A percentile compares a stretch with the other conserved stretches of the same genome.
phyloP scores from a whole-genome alignment of 148 eudicot genomes.

The Euryodendron excelsum region DNA sequence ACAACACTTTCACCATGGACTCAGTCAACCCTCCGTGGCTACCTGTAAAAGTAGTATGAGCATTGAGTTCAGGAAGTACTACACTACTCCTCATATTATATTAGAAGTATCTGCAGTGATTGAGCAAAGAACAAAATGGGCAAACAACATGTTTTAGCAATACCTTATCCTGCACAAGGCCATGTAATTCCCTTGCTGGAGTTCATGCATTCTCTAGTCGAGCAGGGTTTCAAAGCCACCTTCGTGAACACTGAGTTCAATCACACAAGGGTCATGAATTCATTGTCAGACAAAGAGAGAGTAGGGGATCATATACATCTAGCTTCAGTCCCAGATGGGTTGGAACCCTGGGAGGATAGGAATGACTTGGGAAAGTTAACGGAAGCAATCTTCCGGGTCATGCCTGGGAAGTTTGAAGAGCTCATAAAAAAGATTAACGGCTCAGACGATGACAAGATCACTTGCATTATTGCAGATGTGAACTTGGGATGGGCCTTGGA shows the following conservation, averaged over 20 bases:
- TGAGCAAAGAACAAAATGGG: background rate
- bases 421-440: too few relatives aligned
- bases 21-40: background rate
- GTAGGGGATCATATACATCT: conserved; percentile 13
- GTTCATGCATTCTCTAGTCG: conserved; percentile 7
- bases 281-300: background rate
- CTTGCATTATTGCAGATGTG: conserved; percentile 13
- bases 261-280: conserved; percentile 13
- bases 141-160: conserved; percentile 13
- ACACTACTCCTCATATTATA: background rate
- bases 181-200: conserved; percentile 26
- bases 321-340: conserved; percentile 24
- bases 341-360: conserved; percentile 19
- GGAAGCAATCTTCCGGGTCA: conserved; percentile 8
- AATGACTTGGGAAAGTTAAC: conserved; percentile 10
- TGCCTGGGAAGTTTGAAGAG: conserved; percentile 19
- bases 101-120: background rate
- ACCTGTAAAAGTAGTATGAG: background rate
- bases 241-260: conserved; percentile 18
- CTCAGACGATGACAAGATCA: conserved; percentile 3
- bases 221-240: conserved; percentile 18
- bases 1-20: background rate
- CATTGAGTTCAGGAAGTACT: background rate
- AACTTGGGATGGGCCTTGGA: conserved; percentile 15
- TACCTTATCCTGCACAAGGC: conserved; percentile 28